These are phyloP conservation scores for Cladosporium sp. DNA, from an alignment of 2,329 filamentous ascomycete genomes.

Conservation along the genomic window DNA sequence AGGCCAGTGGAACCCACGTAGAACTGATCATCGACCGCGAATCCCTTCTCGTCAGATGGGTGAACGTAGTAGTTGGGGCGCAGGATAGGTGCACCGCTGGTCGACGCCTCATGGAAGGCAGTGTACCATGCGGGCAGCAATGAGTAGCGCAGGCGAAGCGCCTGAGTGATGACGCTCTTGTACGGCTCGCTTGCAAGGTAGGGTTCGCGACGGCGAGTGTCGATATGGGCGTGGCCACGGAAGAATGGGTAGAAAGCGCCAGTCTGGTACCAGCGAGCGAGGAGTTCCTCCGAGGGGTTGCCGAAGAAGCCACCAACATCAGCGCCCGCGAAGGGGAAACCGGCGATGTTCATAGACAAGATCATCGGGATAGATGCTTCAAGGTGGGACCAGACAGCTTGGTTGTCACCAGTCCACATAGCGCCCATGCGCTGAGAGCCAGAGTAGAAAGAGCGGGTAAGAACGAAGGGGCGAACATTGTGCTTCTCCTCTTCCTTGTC, in stretches of 20 bases:
- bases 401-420: constrained; percentile 99
- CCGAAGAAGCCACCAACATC: constrained; percentile 98
- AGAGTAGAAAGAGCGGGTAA: constrained; percentile 90
- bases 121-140: constrained; percentile 95
- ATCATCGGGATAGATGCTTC: constrained; percentile 92
- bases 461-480: constrained; percentile 73
- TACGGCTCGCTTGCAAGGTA: constrained; percentile 86
- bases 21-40: constrained; percentile 87
- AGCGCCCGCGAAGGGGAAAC: constrained; percentile 90
- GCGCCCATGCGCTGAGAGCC: constrained; percentile 87
- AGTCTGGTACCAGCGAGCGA: constrained; percentile 94
- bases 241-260: constrained; percentile 98
- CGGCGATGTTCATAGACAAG: constrained; percentile 85
- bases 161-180: constrained; percentile 80
- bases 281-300: constrained; percentile 88
- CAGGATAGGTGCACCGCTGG: constrained; percentile 82
- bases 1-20: constrained; percentile 87
- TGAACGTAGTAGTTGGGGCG: constrained; percentile 92
- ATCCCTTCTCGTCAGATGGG: constrained; percentile 82
- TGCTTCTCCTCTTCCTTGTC: constrained; percentile 74
- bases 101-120: constrained; percentile 86
- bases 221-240: constrained; percentile 95
- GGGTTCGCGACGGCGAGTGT: constrained; percentile 89
- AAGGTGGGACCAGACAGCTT: constrained; percentile 88
- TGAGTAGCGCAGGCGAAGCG: constrained; percentile 83